These are phyloP conservation scores for Sarocladium kiliense DNA, from an alignment of 2,329 filamentous ascomycete genomes.

Conservation along the genomic window DNA sequence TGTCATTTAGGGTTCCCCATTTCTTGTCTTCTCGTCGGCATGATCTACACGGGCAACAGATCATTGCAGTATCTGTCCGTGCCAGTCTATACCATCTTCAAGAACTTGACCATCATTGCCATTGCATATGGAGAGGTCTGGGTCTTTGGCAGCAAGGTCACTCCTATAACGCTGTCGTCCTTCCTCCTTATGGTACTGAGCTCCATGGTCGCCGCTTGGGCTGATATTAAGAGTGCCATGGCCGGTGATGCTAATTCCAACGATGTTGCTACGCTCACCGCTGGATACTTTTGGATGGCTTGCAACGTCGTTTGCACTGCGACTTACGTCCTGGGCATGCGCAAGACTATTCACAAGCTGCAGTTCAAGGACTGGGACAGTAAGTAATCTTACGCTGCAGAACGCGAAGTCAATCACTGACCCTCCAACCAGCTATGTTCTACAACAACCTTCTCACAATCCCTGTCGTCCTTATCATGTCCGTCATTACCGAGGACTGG, in stretches of 20 bases:
- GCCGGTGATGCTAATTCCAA: slow-evolving; percentile 50
- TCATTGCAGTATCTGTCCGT: slow-evolving; percentile 95
- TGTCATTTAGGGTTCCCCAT: slow-evolving; percentile 81
- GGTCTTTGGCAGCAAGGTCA: slow-evolving; percentile 94
- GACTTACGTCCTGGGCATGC: slow-evolving; percentile 85
- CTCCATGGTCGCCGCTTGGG: slow-evolving; percentile 93
- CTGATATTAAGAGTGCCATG: slow-evolving; percentile 85
- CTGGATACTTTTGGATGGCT: slow-evolving; percentile 97
- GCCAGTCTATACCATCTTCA: slow-evolving; percentile 99
- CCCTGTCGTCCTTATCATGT: slow-evolving; percentile 78
- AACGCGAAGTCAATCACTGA: slow-evolving; percentile 20
- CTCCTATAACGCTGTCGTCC: slow-evolving; percentile 79
- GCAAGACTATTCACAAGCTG: slow-evolving; percentile 98
- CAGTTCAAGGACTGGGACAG: slow-evolving; percentile 99
- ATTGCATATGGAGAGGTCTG: slow-evolving; percentile 98
- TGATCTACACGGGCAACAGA: slow-evolving; percentile 98
- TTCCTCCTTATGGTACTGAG: slow-evolving; percentile 96
- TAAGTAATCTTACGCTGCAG: slow-evolving; percentile 45
- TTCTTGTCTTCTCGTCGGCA: slow-evolving; percentile 89
- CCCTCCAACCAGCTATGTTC: slow-evolving; percentile 75
- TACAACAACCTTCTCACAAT: slow-evolving; percentile 99
- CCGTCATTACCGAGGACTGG: slow-evolving; percentile 87
- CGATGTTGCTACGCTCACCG: slow-evolving; percentile 77
- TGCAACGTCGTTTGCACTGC: slow-evolving; percentile 95
- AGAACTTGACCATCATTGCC: slow-evolving; percentile 97